phyloP scores from a whole-genome alignment of 2,329 filamentous ascomycete genomes.

The Curvularia sp. region DNA sequence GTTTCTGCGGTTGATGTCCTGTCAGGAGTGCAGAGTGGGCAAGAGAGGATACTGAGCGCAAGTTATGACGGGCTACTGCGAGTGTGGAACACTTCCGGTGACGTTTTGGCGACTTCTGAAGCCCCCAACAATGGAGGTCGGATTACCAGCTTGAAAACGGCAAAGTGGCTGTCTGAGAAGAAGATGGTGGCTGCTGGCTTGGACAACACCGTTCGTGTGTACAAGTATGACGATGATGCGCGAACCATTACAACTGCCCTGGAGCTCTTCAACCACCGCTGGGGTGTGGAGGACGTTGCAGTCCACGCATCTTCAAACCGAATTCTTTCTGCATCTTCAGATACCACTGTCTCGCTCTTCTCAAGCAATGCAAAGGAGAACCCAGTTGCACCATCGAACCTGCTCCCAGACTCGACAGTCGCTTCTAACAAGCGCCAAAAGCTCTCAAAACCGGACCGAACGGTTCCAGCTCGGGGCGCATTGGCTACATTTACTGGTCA shows the following conservation, averaged over 20 bases:
- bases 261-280: conserved; percentile 84
- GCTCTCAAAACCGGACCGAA: conserved; percentile 63
- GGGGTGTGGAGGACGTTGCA: conserved; percentile 75
- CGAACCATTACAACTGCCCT: conserved; percentile 72
- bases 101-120: conserved; percentile 79
- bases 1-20: conserved; percentile 86
- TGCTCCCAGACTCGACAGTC: conserved; percentile 71
- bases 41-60: conserved; percentile 83
- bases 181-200: conserved; percentile 83
- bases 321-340: conserved; percentile 84
- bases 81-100: conserved; percentile 86
- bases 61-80: conserved; percentile 90
- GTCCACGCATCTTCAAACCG: conserved; percentile 76
- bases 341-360: conserved; percentile 89
- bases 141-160: conserved; percentile 76
- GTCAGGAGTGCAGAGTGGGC: conserved; percentile 65
- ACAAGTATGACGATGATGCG: conserved; percentile 80
- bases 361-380: conserved; percentile 78
- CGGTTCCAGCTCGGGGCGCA: conserved; percentile 77
- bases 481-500: conserved; percentile 76
- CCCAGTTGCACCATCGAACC: conserved; percentile 72
- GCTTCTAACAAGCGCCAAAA: conserved; percentile 79
- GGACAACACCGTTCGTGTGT: conserved; percentile 85
- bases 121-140: conserved; percentile 69
- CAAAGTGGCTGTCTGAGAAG: conserved; percentile 78